These are phyloP conservation scores for Fusarium sp. DNA, from an alignment of 2,329 filamentous ascomycete species.

Conservation along the genomic window DNA sequence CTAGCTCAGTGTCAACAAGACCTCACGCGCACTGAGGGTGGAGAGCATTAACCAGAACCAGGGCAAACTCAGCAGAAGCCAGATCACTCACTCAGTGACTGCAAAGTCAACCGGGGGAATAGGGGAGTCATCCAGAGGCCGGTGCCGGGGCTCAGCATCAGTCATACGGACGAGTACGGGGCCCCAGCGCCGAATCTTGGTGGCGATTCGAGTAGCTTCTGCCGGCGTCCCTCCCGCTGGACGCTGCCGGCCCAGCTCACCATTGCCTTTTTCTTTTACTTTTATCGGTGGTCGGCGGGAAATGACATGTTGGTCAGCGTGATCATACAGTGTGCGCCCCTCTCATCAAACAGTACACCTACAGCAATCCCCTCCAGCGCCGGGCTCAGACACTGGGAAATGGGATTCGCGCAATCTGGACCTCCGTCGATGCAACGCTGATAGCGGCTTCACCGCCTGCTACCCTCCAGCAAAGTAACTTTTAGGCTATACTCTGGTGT, in stretches of 20 bases:
- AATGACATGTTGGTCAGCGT: constrained; percentile 44
- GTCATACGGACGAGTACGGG: constrained; percentile 37
- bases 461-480: constrained; percentile 36
- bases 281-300: constrained; percentile 34
- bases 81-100: constrained; percentile 14
- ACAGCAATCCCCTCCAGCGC: neutral
- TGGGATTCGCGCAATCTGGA: constrained; percentile 35
- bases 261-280: neutral
- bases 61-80: neutral
- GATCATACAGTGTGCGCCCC: constrained; percentile 38
- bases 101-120: neutral
- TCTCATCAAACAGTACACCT: constrained; percentile 11
- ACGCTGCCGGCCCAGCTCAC: constrained; percentile 10
- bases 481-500: neutral
- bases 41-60: constrained; percentile 13
- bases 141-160: constrained; percentile 32
- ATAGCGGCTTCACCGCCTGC: constrained; percentile 40
- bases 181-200: constrained; percentile 29
- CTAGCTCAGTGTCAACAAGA: constrained; percentile 21
- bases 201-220: constrained; percentile 41
- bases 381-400: constrained; percentile 27
- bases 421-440: constrained; percentile 33
- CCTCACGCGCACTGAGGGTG: constrained; percentile 27
- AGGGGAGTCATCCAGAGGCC: constrained; percentile 33
- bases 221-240: constrained; percentile 8